These are phyloP conservation scores for Tuber borchii DNA, from an alignment of 495 filamentous ascomycete genomes.

Conservation along the genomic window DNA sequence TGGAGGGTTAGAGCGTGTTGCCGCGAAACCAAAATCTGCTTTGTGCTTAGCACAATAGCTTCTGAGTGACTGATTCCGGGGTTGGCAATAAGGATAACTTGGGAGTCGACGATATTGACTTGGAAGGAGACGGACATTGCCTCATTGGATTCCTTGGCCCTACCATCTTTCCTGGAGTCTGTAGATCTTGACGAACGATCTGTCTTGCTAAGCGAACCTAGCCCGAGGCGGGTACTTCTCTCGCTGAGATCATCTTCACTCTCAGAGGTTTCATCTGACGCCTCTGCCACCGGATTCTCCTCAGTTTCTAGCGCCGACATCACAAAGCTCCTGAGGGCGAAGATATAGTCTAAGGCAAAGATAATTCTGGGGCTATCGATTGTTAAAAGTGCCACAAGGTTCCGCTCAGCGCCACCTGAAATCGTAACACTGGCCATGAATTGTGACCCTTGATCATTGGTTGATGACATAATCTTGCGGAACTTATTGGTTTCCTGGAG, in stretches of 20 bases:
- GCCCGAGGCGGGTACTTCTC: conserved; percentile 9
- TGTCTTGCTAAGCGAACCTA: conserved; percentile 11
- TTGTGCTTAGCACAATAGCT: conserved; percentile 89
- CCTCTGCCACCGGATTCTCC: conserved; percentile 35
- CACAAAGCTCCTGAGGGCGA: conserved; percentile 77
- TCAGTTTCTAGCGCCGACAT: conserved; percentile 43
- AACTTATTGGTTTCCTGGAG: conserved; percentile 85
- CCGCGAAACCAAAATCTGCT: conserved; percentile 84
- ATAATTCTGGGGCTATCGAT: conserved; percentile 93
- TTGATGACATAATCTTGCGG: conserved; percentile 94
- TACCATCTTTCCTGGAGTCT: background rate
- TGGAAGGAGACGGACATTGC: conserved; percentile 78
- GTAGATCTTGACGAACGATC: conserved; percentile 7
- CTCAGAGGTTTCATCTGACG: conserved; percentile 23
- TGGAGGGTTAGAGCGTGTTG: conserved; percentile 92
- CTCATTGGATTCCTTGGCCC: conserved; percentile 9
- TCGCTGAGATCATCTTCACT: conserved; percentile 27
- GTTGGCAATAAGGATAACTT: conserved; percentile 92
- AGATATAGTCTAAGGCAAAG: conserved; percentile 88
- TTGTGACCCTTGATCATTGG: conserved; percentile 87
- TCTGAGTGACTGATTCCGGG: conserved; percentile 82
- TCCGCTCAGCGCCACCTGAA: conserved; percentile 73
- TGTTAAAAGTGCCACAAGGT: conserved; percentile 85
- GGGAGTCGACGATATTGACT: conserved; percentile 88
- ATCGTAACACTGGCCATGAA: conserved; percentile 97